Evolutionary conservation across 768 basidiomycete genomes (phyloP), one percentile per base, ranked within the genome.

Genomic region (Favolaschia claudopus): DNA sequence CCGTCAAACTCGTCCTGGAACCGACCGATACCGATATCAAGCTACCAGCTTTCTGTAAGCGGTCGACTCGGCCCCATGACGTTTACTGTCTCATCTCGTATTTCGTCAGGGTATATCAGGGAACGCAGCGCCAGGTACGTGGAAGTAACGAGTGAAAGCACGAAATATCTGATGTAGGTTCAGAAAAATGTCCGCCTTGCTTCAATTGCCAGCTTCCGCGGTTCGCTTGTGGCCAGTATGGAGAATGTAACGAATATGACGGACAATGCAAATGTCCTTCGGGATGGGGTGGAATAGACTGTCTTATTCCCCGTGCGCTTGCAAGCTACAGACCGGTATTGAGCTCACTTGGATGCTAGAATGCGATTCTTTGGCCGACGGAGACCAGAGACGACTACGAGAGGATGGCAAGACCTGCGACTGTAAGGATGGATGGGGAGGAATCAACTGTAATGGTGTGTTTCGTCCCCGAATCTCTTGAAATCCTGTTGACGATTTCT

Each of bases 281-380:
- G 37, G 97, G 97, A n/a, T 99, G 96, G 88, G 93, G 95, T 42
- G 97, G 97, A 1, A 90, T 95, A 33, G 96, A 99, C 69, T 99
- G 97, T 76, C 76, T 97, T 49, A 85, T 85, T 8, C 96, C 97
- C 20, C 90, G 96, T 97, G 75, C 44, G 93, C 84, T 6, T 20
- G 3, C 0, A 13, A 2, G n/a, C 17, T 9, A n/a, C 19, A 20
- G 14, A 29, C 36, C 27, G 1, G 31, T 19, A 15, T 34, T 38
- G 15, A 34, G 9, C 28, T 56, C n/a, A 48, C 29, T 29, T 34
- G 42, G 32, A 47, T 37, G 25, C 9, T 57, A 97, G 95, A 97
- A 69, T 98, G 96, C 66, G 97, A 94, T 71, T 96, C 96, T 7
- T 81, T 99, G 27, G 89, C 94, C 15, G 95, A 98, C 62, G 96